Base-by-base conservation (phyloP, 2,329 filamentous ascomycete species). In the Pseudogymnoascus sp. region DNA sequence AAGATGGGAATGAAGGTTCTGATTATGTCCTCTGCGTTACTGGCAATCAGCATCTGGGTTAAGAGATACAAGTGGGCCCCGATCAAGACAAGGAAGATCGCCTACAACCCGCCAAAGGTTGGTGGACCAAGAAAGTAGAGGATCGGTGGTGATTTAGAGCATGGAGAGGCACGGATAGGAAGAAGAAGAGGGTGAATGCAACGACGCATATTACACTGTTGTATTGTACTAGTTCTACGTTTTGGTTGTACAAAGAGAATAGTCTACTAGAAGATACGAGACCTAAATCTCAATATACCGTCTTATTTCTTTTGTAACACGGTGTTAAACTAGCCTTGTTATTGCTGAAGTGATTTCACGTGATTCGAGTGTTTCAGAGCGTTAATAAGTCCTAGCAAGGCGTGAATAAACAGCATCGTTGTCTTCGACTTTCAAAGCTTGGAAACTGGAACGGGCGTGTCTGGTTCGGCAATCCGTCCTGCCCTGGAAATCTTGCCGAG, bases 11-110 rank as follows among this genome's bases (percentile, higher is more conserved):
- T 96, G 84, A 97, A 99, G 87, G 90, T 96, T 61, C 77, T 99
- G 70, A 86, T 89, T 68, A 84, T 96, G 68, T 85, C 86, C 61
- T 83, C 88, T 64, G 84, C 87, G 65, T 81, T 99, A 66, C 89
- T 91, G 74, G 91, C 90, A 62, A 72, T 97, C 72, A 95, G 89
- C 76, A 85, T 99, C 71, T 99, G 92, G 92, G 88, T 97, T 68
- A 99, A 99, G 89, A 87, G 92, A 81, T 99, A 99, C 87, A 99
- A 97, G 86, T 99, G 94, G 94, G 84, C 92, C 64, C 87, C 89
- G 72, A 80, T 99, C 77, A 99, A 99, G 88, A 89, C 92, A 71
- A 88, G 94, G 74, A 96, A 97, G 87, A 80, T 97, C 70, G 82
- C 86, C 70, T 96, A 96, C 80, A 89, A 86, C 74, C 90, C 91